Base-by-base conservation (phyloP, 2,329 filamentous ascomycete genomes). In the Colletotrichum aenigma region DNA sequence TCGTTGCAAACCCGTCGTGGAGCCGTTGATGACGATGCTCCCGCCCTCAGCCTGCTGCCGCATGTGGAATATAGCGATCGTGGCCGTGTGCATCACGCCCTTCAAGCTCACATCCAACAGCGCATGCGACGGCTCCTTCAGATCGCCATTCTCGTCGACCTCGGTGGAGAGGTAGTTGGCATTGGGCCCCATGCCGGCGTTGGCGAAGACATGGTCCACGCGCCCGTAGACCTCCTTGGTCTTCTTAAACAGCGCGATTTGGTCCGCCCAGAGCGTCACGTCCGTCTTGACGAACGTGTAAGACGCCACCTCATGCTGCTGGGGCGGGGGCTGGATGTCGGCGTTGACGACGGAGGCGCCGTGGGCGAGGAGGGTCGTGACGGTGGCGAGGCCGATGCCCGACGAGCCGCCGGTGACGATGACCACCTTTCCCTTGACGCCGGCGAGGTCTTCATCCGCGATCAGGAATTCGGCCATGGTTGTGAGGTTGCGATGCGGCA, bases 191-290 rank as follows among this genome's bases (percentile, higher is more conserved):
- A 92, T 83, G 18, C 91, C 91, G 1, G 91, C 91, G 77, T 93
- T 93, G 69, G 94, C 92, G 80, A 96, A 95, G 8, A 95, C 94
- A 81, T 94, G 91, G 58, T 94, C 94, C 76, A 96, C 90, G 76
- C 95, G 93, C 80, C 96, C 94, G 77, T 94, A 90, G 68, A 94
- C 92, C 13, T 86, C 82, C 73, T 87, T 86, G 3, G 89, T 83
- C 70, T 85, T 81, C 70, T 88, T 88, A 84, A 92, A 93, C 13
- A 92, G 84, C 1, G 83, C 81, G 15, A 85, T 81, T 10, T 91
- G 85, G 9, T 89, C 87, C 4, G 81, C 76, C 90, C 90, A 92
- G 18, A 83, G 80, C 2, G 86, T 83, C 3, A 91, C 89, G 76
- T 91, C 84, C 4, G 86, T 86, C 75, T 85, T 79, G 38, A 87